Base-by-base conservation (phyloP, 495 filamentous ascomycete genomes). In the Poronia punctata region DNA sequence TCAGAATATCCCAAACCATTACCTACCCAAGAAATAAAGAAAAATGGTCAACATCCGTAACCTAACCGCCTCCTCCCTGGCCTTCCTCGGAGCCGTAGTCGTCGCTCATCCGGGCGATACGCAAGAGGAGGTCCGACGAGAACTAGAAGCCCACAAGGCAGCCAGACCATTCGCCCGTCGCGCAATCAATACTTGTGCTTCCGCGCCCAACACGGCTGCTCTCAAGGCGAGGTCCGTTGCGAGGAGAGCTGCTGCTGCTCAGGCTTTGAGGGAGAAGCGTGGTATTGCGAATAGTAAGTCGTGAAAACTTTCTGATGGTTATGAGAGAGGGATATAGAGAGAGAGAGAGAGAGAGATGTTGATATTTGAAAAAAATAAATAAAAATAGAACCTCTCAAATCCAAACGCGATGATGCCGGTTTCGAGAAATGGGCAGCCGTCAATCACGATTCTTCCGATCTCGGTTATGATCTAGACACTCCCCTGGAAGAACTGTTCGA, bases 401-500 rank as follows among this genome's bases (percentile, higher is more conserved):
- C 49, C 24, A 56, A 56, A 42, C 44, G 56, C 32, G 50, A 47
- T 37, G 49, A 59, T 19, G 40, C 45, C 2, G 49, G 39, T 2
- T 45, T 59, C 14, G 42, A 52, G 11, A 53, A 56, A 30, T 59
- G 54, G 28, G n/a, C 55, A 24, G 40, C 46, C 21, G 18, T 52
- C 28, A 23, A 21, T 10, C 56, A 59, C 20, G 53, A 59, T 21
- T 29, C n/a, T 10, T 39, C 53, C 16, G 37, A 43, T 8, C 14
- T 37, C 7, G 46, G 46, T 11, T 50, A 42, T 17, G 72, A 66
- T 43, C 50, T 62, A 21, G 61, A 64, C 26, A 74, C 68, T 2
- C 63, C 69, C 23, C 50, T 66, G 1, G 52, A 52, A 1, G 52
- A 66, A 10, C 54, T 82, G 25, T 82, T 80, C 46, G 52, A 64